A percentile compares a stretch with the other conserved stretches of the same genome.
Conservation (phyloP, 192 early-diverging fungal species). For the Spizellomyces sp. region DNA sequence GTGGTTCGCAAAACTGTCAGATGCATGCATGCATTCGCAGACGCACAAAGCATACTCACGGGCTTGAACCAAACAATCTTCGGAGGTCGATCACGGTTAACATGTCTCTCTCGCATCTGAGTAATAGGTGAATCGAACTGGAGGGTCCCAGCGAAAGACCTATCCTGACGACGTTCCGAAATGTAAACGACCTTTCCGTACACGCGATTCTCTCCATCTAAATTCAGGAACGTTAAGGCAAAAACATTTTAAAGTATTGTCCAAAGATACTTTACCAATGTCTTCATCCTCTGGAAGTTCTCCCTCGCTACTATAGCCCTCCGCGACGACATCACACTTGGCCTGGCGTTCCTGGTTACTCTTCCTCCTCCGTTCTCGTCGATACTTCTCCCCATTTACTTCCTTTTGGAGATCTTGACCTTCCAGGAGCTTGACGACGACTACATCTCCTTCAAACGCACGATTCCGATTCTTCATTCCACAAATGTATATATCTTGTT, state of each 20-base stretch:
- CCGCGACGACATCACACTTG: constrained; percentile 56
- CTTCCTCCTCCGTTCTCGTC: constrained; percentile 34
- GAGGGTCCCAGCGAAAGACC: constrained; percentile 48
- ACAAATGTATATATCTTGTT: constrained; percentile 75
- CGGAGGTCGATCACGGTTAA: constrained; percentile 13
- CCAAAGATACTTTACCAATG: constrained; percentile 12
- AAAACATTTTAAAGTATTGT: not conserved
- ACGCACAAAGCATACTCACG: constrained; percentile 41
- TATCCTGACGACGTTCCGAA: constrained; percentile 32
- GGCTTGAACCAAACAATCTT: constrained; percentile 79
- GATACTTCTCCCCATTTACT: constrained; percentile 56
- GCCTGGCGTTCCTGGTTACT: constrained; percentile 45
- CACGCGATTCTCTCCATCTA: constrained; percentile 28
- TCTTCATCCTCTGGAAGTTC: constrained; percentile 54
- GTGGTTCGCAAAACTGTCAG: constrained; percentile 12
- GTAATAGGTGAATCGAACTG: constrained; percentile 24
- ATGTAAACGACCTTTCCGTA: constrained; percentile 56
- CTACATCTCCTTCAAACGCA: constrained; percentile 82
- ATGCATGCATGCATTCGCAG: not conserved
- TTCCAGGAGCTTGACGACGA: constrained; percentile 73
- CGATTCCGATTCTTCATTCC: constrained; percentile 78
- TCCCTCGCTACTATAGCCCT: constrained; percentile 45
- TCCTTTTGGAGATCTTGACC: constrained; percentile 64
- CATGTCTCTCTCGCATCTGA: not conserved
- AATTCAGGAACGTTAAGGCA: not conserved